Base-by-base conservation (phyloP, 2,329 filamentous ascomycete genomes). In the Pyrenochaeta sp. region DNA sequence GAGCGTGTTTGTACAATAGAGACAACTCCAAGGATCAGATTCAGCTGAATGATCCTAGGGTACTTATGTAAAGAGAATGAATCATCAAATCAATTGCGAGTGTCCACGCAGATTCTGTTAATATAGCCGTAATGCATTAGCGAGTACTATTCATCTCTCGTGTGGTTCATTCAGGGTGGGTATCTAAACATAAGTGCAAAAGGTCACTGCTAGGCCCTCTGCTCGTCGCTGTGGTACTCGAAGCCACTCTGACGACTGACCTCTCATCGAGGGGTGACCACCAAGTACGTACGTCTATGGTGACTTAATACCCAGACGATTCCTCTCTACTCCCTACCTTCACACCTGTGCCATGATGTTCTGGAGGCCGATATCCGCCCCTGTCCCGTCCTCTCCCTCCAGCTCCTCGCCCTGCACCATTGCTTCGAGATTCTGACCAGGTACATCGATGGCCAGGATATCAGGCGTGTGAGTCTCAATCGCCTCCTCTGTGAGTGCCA, bases 401-500 rank as follows among this genome's bases (percentile, higher is more conserved):
- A 61, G 7, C 9, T 50, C 52, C 4, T 50, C 34, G 2, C 47
- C 46, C 15, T 57, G 40, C 52, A 65, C 53, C 3, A 45, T 36
- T 3, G 43, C 36, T 8, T 39, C 36, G 36, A 39, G 15, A 7
- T 39, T 39, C 15, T 44, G 22, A 2, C 2, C 44, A 2, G 56
- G 32, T 2, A 58, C 12, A n/a, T 55, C 49, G 4, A 50, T 43
- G 10, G 51, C 47, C 3, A 67, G 32, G 32, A 78, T 65, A 51
- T 80, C 78, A 1, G 79, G 78, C 9, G 71, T 72, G 42, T 82
- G 80, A 32, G 79, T 73, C 59, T 81, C 81, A 15, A 86, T 80
- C 43, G 81, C 83, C 68, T 87, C 85, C 67, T 88, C 85, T 2
- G 83, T 82, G 27, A 88, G 70, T 1, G 85, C 85, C 4, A 88